These are phyloP conservation scores for Trichoderma cornu-damae DNA, from an alignment of 2,329 filamentous ascomycete species.

Conservation along the genomic window DNA sequence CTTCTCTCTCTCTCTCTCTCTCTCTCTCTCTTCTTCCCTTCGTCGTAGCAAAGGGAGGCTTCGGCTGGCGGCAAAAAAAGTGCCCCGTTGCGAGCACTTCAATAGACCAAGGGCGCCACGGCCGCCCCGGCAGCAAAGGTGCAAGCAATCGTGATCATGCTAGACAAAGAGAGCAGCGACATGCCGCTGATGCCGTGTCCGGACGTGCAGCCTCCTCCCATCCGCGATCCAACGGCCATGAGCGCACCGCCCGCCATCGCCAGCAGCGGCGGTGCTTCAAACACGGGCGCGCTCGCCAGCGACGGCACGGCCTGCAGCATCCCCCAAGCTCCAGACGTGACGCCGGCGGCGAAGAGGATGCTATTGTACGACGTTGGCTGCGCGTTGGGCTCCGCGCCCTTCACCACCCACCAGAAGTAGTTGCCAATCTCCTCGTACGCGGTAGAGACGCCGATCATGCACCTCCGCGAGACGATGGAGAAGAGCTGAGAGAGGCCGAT, in stretches of 20 bases:
- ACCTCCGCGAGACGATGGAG: constrained; percentile 48
- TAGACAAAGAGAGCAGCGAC: constrained; percentile 56
- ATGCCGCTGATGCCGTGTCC: constrained; percentile 66
- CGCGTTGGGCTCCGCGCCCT: constrained; percentile 25
- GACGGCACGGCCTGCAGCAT: constrained; percentile 33
- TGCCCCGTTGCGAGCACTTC: neutral
- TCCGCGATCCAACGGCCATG: constrained; percentile 55
- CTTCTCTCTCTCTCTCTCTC: too few species aligned
- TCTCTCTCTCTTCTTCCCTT: too few species aligned
- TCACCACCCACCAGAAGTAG: constrained; percentile 43
- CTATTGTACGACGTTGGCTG: constrained; percentile 37
- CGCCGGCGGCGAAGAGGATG: constrained; percentile 49
- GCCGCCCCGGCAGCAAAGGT: constrained; percentile 50
- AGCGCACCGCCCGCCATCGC: constrained; percentile 51
- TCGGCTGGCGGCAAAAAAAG: neutral
- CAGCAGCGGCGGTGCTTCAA: constrained; percentile 34
- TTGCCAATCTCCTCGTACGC: constrained; percentile 58
- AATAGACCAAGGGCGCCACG: constrained; percentile 29
- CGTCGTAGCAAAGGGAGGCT: neutral
- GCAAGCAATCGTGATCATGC: constrained; percentile 54
- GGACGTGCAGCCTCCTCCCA: constrained; percentile 63
- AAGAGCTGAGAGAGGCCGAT: constrained; percentile 55
- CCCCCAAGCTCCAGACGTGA: constrained; percentile 43
- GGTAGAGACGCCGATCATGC: constrained; percentile 56
- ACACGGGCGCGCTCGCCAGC: constrained; percentile 24